A percentile compares a stretch with the other conserved stretches of the same genome.
Conservation (phyloP, 306 rosid species). For the Cucurbita maxima region DNA sequence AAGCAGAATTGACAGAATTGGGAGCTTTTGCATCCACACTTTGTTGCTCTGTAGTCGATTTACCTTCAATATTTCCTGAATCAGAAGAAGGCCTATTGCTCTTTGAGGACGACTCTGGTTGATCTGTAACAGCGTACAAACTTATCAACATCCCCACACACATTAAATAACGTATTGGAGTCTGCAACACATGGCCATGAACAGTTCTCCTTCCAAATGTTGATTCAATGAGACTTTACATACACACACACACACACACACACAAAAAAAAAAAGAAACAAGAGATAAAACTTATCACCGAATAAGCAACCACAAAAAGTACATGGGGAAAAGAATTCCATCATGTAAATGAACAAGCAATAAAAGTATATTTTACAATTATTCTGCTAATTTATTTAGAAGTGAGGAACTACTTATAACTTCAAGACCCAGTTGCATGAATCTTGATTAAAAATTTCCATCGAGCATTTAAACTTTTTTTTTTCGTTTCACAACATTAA, state of each 20-base stretch:
- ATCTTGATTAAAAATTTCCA: background rate
- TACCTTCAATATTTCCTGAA: conserved; percentile 17
- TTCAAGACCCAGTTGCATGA: background rate
- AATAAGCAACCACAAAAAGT: background rate
- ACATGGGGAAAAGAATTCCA: background rate
- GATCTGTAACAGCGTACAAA: conserved; percentile 19
- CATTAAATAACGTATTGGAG: background rate
- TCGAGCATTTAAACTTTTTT: background rate
- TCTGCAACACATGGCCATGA: background rate
- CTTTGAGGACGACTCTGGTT: conserved; percentile 18
- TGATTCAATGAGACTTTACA: background rate
- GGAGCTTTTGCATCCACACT: conserved; percentile 14
- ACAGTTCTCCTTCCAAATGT: background rate
- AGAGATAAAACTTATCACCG: background rate
- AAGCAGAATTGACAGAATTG: conserved; percentile 13
- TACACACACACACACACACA: background rate
- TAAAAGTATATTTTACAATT: background rate
- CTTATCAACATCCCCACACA: background rate
- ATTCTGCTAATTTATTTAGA: background rate
- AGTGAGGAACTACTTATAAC: background rate
- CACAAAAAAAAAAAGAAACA: background rate
- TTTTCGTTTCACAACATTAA: background rate
- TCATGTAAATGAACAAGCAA: background rate
- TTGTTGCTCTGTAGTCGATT: conserved; percentile 24
- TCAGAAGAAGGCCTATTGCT: conserved; percentile 19